Evolutionary conservation across 148 eudicot species (phyloP).

Genomic region (Arbutus unedo): DNA sequence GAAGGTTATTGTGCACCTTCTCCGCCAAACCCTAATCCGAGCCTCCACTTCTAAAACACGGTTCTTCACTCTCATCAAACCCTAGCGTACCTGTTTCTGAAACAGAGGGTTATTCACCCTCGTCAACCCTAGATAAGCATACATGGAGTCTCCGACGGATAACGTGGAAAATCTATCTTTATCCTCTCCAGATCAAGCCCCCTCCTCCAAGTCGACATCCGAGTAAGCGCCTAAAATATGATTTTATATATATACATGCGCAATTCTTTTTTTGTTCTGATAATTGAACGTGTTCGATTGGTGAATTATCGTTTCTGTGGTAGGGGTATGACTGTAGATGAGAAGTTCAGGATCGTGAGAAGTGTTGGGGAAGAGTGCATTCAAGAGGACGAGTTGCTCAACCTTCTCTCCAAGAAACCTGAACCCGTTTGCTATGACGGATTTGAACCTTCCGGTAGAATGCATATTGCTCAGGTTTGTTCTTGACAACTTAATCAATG

Average conservation of each 20-base stretch:
- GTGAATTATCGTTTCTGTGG: conserved; percentile 5
- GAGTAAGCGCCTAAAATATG: not conserved
- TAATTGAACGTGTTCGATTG: not conserved
- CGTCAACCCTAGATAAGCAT: not conserved
- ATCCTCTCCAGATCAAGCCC: not conserved
- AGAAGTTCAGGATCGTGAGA: conserved; percentile 43
- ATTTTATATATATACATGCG: not conserved
- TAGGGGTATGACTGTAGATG: conserved; percentile 45
- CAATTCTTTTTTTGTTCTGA: not conserved
- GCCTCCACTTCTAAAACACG: not conserved
- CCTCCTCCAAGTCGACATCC: conserved; percentile 8
- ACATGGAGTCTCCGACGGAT: not conserved
- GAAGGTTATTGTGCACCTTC: not conserved
- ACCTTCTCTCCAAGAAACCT: conserved; percentile 43
- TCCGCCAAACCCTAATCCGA: not conserved
- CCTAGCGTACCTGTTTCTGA: not conserved
- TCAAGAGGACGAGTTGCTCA: conserved; percentile 44
- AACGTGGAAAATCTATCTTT: not conserved
- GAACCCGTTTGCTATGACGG: conserved; percentile 54
- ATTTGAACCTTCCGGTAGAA: conserved; percentile 55
- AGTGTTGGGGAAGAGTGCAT: conserved; percentile 60
- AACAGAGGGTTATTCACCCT: not conserved
- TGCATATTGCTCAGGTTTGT: conserved; percentile 54
- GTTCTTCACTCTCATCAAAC: not conserved
- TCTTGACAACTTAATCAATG: not conserved